Percentiles rank a stretch among this genome's conserved stretches.
Evolutionary conservation across 805 yeast species (phyloP).

Genomic region (Candida silvicultrix): DNA sequence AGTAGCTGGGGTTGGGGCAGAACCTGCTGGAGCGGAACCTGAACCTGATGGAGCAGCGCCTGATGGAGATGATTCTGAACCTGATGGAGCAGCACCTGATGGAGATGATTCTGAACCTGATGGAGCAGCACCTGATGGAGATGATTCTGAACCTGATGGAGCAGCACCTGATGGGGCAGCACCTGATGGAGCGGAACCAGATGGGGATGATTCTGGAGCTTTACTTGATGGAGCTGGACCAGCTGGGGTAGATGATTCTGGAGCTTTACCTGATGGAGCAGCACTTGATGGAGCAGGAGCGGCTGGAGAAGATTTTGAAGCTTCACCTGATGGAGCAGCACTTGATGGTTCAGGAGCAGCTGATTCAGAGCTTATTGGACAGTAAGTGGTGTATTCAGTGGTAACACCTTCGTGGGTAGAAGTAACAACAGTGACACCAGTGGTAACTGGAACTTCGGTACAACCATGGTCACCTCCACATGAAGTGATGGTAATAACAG

Average conservation of each 20-base stretch:
- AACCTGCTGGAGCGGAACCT: conserved; percentile 10
- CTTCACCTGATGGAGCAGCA: neutral
- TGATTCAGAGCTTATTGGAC: neutral
- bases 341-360: neutral
- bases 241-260: neutral
- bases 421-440: conserved; percentile 1
- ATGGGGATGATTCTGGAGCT: conserved; percentile 2
- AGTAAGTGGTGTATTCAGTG: conserved; percentile 2
- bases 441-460: neutral
- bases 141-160: conserved; percentile 9
- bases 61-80: neutral
- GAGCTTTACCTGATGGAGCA: conserved; percentile 1
- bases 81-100: neutral
- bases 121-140: conserved; percentile 11
- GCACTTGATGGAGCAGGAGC: neutral
- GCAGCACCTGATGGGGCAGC: conserved; percentile 8
- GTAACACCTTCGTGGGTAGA: conserved; percentile 2
- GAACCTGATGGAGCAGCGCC: neutral
- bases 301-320: conserved; percentile 1
- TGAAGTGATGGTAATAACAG: neutral
- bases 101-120: conserved; percentile 11
- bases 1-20: conserved; percentile 4
- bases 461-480: neutral
- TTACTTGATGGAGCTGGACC: neutral
- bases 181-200: no score